Base-by-base conservation (phyloP, 345 rosid species). In the Euphorbia lathyris region DNA sequence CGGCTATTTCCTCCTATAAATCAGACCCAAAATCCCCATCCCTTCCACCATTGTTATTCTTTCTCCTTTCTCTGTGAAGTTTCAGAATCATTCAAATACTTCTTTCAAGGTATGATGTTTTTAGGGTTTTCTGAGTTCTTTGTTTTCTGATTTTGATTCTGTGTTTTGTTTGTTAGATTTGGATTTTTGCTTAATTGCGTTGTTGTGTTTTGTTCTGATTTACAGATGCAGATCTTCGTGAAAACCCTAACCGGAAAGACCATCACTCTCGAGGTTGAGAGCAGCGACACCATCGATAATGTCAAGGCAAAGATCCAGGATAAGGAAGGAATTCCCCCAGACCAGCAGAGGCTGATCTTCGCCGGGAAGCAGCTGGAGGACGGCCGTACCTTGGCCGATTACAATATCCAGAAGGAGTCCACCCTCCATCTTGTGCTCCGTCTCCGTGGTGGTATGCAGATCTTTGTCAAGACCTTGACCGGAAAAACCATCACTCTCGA, bases 281-380 rank as follows among this genome's bases (percentile, higher is more conserved):
- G 76, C 62, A 66, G 71, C 61, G 76, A 73, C 67, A 73, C 76
- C 52, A 73, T 73, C 30, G 76, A 73, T 17, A 73, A 73, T 66
- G 76, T 73, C 26, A 73, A 73, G 42, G 76, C 76, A 25, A 73
- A 73, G 48, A 73, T 73, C 53, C 76, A 73, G 29, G 76, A 73
- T 45, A 73, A 73, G 29, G 76, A 73, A 14, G 76, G 76, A 0
- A 73, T 73, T 27, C 74, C 76, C 2, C 76, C 76, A 5, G 76
- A 73, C n/a, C 76, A 73, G 71, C 76, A 73, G 14, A 36, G 76
- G 55, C 27, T 73, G 9, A 73, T 73, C 67, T 72, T 72, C 14
- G 76, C 76, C 20, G 76, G 76, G 0, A 72, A 72, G 26, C 76
- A 72, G 59, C 70, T 72, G 4, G 76, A 72, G 27, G 76, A 72